These are phyloP conservation scores for Pezicula neosporulosa DNA, from an alignment of 2,329 filamentous ascomycete genomes.

Conservation along the genomic window DNA sequence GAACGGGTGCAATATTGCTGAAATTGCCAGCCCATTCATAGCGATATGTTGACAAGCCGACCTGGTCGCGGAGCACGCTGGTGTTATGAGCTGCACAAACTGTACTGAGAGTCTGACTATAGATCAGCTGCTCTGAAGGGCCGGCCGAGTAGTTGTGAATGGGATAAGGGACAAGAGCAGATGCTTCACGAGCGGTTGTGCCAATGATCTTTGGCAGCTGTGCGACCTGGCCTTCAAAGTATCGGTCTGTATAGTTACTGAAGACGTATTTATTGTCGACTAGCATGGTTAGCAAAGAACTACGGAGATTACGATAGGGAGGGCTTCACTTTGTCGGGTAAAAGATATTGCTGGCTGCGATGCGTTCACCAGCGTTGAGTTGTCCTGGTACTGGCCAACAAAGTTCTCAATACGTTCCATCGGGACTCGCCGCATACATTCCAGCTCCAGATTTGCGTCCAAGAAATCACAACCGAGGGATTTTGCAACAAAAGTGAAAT, in stretches of 20 bases:
- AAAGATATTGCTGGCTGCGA: conserved; percentile 3
- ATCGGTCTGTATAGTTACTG: conserved; percentile 2
- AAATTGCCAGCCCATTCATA: background rate
- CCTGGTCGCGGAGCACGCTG: conserved; percentile 4
- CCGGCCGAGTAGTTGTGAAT: conserved; percentile 4
- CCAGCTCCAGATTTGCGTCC: conserved; percentile 1
- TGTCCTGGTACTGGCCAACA: conserved; percentile 3
- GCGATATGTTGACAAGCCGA: background rate
- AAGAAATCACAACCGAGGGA: conserved; percentile 1
- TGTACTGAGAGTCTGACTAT: background rate
- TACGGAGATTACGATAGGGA: too few relatives aligned
- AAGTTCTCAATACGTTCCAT: conserved; percentile 1
- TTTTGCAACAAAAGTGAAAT: conserved; percentile 4
- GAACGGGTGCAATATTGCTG: background rate
- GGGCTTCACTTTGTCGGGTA: background rate
- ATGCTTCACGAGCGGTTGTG: conserved; percentile 6
- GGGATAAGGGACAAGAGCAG: conserved; percentile 4
- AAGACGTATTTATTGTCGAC: conserved; percentile 8
- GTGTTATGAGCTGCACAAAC: conserved; percentile 6
- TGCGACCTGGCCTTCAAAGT: conserved; percentile 2
- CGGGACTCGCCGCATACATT: conserved; percentile 3
- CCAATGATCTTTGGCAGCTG: conserved; percentile 10
- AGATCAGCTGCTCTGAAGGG: background rate
- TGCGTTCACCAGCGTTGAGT: conserved; percentile 5
- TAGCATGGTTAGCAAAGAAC: background rate